Evolutionary conservation across 78 protist genomes (phyloP).

Genomic region (Dictyostelium citrinum): DNA sequence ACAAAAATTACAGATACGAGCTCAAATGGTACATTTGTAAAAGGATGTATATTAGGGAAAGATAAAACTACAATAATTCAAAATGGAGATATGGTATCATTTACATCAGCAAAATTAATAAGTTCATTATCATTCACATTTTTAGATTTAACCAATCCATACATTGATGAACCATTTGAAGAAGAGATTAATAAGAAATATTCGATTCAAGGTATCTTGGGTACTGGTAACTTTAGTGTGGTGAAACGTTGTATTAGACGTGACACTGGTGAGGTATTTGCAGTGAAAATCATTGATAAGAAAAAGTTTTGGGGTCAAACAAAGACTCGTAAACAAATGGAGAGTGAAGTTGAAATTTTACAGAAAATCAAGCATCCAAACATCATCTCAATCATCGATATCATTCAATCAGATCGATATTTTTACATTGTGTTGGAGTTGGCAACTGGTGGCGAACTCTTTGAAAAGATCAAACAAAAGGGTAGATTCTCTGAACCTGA

Average conservation of each 20-base stretch:
- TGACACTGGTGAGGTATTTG: constrained; percentile 32
- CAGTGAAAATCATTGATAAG: constrained; percentile 63
- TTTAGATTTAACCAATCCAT: constrained; percentile 7
- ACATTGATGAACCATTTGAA: background rate
- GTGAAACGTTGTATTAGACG: constrained; percentile 33
- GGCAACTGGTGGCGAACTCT: constrained; percentile 65
- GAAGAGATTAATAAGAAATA: constrained; percentile 36
- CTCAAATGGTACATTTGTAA: constrained; percentile 56
- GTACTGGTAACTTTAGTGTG: constrained; percentile 72
- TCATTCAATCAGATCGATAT: constrained; percentile 28
- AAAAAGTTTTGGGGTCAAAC: constrained; percentile 44
- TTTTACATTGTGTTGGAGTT: constrained; percentile 10
- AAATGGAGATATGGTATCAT: constrained; percentile 57
- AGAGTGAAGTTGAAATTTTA: constrained; percentile 39
- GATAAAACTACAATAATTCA: constrained; percentile 26
- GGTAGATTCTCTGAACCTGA: constrained; percentile 26
- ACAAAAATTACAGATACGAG: constrained; percentile 20
- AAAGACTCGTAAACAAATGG: constrained; percentile 19
- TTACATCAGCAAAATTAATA: constrained; percentile 25
- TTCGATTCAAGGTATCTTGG: constrained; percentile 32
- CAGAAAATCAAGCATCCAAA: constrained; percentile 50
- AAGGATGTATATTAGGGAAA: constrained; percentile 27
- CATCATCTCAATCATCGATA: constrained; percentile 61
- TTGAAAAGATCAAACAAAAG: constrained; percentile 33
- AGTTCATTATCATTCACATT: constrained; percentile 35